These are phyloP conservation scores for Metschnikowia anglica DNA, from an alignment of 805 yeast species.

Conservation along the genomic window DNA sequence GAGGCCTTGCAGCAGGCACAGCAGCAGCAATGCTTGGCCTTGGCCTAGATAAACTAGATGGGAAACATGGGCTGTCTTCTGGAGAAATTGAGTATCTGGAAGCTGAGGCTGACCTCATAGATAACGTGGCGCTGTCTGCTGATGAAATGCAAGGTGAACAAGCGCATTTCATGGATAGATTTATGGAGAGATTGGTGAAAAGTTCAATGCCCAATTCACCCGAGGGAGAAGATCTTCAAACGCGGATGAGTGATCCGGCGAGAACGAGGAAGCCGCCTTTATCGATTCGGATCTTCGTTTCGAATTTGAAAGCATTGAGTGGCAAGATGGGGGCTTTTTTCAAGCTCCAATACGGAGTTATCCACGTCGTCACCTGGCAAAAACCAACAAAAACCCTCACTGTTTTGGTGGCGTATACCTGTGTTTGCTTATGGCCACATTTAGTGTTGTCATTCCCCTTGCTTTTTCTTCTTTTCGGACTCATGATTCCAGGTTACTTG, in stretches of 20 bases:
- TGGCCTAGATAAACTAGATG: constrained; percentile 27
- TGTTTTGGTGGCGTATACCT: constrained; percentile 57
- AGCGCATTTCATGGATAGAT: constrained; percentile 56
- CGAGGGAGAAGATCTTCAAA: constrained; percentile 45
- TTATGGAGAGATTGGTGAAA: constrained; percentile 53
- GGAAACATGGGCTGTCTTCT: neutral
- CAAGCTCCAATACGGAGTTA: constrained; percentile 57
- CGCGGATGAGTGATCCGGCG: constrained; percentile 45
- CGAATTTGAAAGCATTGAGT: constrained; percentile 59
- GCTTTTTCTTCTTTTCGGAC: constrained; percentile 50
- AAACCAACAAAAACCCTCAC: constrained; percentile 68
- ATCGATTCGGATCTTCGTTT: constrained; percentile 54
- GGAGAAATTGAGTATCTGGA: constrained; percentile 22
- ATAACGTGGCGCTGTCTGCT: constrained; percentile 31
- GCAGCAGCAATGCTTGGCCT: constrained; percentile 36
- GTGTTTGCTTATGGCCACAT: constrained; percentile 70
- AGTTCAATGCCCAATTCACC: constrained; percentile 50
- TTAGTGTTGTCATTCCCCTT: constrained; percentile 64
- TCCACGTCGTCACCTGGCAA: constrained; percentile 71
- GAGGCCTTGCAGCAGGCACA: constrained; percentile 39
- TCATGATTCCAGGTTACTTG: constrained; percentile 69
- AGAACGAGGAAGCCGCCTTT: constrained; percentile 49
- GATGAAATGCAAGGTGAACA: constrained; percentile 23
- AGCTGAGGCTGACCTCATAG: constrained; percentile 29
- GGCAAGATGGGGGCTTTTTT: constrained; percentile 56